phyloP scores from a whole-genome alignment of 345 rosid genomes.

The Mallotus nudiflorus region DNA sequence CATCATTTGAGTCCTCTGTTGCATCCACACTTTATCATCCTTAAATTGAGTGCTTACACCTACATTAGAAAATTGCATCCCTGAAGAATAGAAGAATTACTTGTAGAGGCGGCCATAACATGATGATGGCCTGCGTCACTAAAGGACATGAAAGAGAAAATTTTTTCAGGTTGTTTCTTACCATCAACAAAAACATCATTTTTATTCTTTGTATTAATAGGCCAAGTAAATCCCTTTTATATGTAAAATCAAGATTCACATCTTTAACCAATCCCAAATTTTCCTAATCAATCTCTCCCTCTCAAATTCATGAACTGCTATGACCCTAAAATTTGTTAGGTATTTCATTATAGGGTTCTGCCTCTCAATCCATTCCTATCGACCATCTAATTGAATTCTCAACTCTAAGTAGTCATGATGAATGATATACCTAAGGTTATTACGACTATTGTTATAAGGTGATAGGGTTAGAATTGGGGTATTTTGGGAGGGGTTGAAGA shows the following conservation, averaged over 20 bases:
- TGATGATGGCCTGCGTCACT: constrained; percentile 41
- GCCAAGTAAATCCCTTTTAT: constrained; percentile 67
- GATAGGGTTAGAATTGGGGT: constrained; percentile 24
- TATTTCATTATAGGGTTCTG: constrained; percentile 64
- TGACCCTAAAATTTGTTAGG: constrained; percentile 81
- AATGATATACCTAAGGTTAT: constrained; percentile 51
- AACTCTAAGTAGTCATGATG: constrained; percentile 63
- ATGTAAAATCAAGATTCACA: constrained; percentile 65
- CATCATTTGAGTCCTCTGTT: too few species aligned
- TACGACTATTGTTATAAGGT: constrained; percentile 4
- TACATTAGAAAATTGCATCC: constrained; percentile 65
- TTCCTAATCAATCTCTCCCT: constrained; percentile 50
- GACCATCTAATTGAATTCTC: constrained; percentile 47
- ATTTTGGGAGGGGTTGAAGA: constrained; percentile 7
- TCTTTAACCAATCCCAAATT: constrained; percentile 77
- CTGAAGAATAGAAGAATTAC: constrained; percentile 72
- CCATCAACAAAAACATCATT: constrained; percentile 50
- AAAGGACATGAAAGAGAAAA: constrained; percentile 84
- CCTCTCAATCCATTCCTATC: constrained; percentile 95
- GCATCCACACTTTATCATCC: too few species aligned
- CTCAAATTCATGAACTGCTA: constrained; percentile 53
- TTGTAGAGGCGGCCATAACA: constrained; percentile 30
- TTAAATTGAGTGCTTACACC: too few species aligned
- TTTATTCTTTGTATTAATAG: too few species aligned
- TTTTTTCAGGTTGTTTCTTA: constrained; percentile 83